Percentiles rank a stretch among this genome's conserved stretches.
phyloP scores from a whole-genome alignment of 1,284 basidiomycete genomes.

The Anthracocystis panici-leucophaei region DNA sequence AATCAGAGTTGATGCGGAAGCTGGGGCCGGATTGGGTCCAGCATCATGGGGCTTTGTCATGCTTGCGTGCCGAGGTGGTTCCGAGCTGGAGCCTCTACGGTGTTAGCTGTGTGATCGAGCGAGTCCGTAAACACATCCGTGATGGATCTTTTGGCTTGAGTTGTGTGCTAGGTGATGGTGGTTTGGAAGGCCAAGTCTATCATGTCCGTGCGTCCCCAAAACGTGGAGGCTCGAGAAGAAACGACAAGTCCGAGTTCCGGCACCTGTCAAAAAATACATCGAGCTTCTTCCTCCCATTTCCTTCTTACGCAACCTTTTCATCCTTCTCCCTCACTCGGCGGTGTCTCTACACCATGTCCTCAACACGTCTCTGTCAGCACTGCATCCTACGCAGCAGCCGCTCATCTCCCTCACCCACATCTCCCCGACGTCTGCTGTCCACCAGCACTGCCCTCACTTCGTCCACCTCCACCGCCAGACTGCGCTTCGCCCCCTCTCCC shows the following conservation, averaged over 20 bases:
- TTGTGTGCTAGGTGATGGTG: too few species aligned
- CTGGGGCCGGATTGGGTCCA: background rate
- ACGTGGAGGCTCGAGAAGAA: too few species aligned
- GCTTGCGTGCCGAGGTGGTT: too few species aligned
- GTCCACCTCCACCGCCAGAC: constrained; percentile 53
- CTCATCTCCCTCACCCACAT: background rate
- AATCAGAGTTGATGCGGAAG: constrained; percentile 81
- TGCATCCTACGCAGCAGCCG: background rate
- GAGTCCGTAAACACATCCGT: too few species aligned
- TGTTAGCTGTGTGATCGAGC: too few species aligned
- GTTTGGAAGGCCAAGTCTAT: too few species aligned
- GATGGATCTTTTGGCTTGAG: too few species aligned
- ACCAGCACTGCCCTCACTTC: background rate
- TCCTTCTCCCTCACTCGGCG: background rate
- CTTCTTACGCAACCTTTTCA: background rate
- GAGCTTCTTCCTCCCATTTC: background rate
- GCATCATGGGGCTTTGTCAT: background rate
- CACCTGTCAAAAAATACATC: constrained; percentile 2
- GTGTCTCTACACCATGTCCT: constrained; percentile 3
- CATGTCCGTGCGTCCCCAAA: too few species aligned
- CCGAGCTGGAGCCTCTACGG: background rate
- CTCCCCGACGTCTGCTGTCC: constrained; percentile 4
- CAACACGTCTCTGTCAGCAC: background rate
- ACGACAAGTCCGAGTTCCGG: too few species aligned
- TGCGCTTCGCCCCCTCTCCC: constrained; percentile 96